phyloP scores from a whole-genome alignment of 331 rosid genomes.

The Prunus yedoensis region DNA sequence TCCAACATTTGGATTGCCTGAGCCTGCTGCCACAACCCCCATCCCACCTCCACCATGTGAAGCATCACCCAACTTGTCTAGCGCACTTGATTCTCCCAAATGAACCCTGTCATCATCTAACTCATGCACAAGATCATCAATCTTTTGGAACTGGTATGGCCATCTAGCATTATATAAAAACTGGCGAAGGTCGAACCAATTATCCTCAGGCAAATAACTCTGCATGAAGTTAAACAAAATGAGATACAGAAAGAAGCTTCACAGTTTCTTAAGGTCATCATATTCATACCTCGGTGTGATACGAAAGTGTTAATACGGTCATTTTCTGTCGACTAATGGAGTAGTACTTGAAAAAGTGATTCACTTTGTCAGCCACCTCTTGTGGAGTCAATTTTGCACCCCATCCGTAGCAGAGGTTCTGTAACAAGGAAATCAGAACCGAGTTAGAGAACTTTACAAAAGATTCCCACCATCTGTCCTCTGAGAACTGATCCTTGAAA shows the following conservation, averaged over 20 bases:
- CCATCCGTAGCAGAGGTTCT: constrained; percentile 90
- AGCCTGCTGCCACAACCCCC: constrained; percentile 93
- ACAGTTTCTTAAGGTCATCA: not conserved
- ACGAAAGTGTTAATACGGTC: constrained; percentile 84
- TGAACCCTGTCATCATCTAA: constrained; percentile 47
- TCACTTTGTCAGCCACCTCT: constrained; percentile 90
- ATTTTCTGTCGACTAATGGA: constrained; percentile 90
- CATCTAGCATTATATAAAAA: constrained; percentile 81
- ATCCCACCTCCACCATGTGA: constrained; percentile 66
- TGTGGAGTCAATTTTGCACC: constrained; percentile 72
- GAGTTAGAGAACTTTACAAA: not conserved
- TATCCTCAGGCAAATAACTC: constrained; percentile 29
- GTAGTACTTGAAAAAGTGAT: constrained; percentile 86
- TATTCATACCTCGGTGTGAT: constrained; percentile 87
- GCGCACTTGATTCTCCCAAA: constrained; percentile 38
- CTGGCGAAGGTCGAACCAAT: constrained; percentile 73
- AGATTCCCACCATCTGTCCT: not conserved
- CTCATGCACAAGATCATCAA: constrained; percentile 69
- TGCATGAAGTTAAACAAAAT: not conserved
- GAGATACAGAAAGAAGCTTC: not conserved
- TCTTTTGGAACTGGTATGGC: constrained; percentile 86
- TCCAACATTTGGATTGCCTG: constrained; percentile 91
- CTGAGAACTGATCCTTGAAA: not conserved
- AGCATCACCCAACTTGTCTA: constrained; percentile 37
- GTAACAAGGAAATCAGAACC: not conserved